Conservation (phyloP, 805 yeast species). For the Wickerhamiella parazyma region DNA sequence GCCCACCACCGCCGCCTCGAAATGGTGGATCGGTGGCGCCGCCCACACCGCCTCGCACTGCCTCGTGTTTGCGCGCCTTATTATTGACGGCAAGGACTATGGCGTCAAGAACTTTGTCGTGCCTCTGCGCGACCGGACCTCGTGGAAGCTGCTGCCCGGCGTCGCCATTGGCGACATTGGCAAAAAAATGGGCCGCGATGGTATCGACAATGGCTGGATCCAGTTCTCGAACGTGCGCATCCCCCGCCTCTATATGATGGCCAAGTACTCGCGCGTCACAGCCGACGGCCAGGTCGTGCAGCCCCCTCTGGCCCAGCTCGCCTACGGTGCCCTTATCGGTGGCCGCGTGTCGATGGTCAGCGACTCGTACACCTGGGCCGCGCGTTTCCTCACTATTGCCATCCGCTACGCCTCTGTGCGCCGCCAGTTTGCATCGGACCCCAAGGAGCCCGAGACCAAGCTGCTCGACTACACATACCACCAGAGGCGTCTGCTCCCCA, state of each 20-base stretch:
- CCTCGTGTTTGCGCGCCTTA: constrained; percentile 70
- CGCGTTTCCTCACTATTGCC: constrained; percentile 72
- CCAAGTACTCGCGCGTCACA: constrained; percentile 61
- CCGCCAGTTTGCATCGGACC: constrained; percentile 57
- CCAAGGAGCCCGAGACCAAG: constrained; percentile 46
- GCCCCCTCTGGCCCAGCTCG: constrained; percentile 78
- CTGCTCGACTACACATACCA: constrained; percentile 78
- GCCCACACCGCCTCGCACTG: constrained; percentile 88
- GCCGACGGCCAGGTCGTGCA: constrained; percentile 55
- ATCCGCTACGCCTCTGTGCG: constrained; percentile 80
- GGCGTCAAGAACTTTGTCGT: constrained; percentile 90
- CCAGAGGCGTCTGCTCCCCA: constrained; percentile 79
- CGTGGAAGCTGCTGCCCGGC: constrained; percentile 64
- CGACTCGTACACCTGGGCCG: constrained; percentile 71
- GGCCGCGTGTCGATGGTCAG: constrained; percentile 86
- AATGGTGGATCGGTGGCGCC: constrained; percentile 99
- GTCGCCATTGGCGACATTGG: constrained; percentile 84
- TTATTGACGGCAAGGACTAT: constrained; percentile 70
- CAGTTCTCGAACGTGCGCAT: constrained; percentile 74
- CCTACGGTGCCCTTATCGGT: constrained; percentile 73
- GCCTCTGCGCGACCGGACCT: constrained; percentile 61
- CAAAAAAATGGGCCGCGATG: constrained; percentile 90
- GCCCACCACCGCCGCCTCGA: constrained; percentile 84
- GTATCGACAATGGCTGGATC: constrained; percentile 94
- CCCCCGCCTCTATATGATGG: constrained; percentile 72